Evolutionary conservation across 2,329 filamentous ascomycete species (phyloP).

Genomic region (Tolypocladium ovalisporum): DNA sequence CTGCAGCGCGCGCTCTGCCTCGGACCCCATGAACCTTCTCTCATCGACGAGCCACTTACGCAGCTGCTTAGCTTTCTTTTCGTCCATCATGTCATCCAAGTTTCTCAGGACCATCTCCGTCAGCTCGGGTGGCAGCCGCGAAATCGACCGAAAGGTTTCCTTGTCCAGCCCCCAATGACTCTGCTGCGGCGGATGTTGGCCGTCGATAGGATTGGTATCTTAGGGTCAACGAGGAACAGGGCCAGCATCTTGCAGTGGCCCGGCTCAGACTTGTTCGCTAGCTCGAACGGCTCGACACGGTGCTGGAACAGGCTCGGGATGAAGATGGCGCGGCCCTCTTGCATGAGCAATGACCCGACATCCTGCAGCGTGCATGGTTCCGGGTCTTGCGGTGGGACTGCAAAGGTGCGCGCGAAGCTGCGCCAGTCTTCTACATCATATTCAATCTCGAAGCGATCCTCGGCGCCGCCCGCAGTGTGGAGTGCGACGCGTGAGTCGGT

Average conservation of each 20-base stretch:
- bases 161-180: slow-evolving; percentile 22
- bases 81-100: background rate
- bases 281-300: slow-evolving; percentile 36
- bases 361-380: slow-evolving; percentile 15
- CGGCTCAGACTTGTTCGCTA: slow-evolving; percentile 37
- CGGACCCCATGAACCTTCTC: background rate
- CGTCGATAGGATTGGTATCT: slow-evolving; percentile 29
- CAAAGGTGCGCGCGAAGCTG: slow-evolving; percentile 24
- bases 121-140: background rate
- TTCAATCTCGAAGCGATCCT: slow-evolving; percentile 12
- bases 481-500: slow-evolving; percentile 40
- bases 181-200: slow-evolving; percentile 33
- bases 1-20: background rate
- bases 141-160: background rate
- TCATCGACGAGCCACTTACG: background rate
- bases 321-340: slow-evolving; percentile 36
- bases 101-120: background rate
- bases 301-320: slow-evolving; percentile 47
- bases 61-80: background rate
- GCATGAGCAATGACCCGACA: slow-evolving; percentile 35
- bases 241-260: slow-evolving; percentile 51
- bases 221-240: slow-evolving; percentile 50
- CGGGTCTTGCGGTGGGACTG: slow-evolving; percentile 10
- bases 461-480: slow-evolving; percentile 25
- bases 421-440: slow-evolving; percentile 21